Conservation (phyloP, 2,329 filamentous ascomycete genomes). For the Aspergillus flavus region DNA sequence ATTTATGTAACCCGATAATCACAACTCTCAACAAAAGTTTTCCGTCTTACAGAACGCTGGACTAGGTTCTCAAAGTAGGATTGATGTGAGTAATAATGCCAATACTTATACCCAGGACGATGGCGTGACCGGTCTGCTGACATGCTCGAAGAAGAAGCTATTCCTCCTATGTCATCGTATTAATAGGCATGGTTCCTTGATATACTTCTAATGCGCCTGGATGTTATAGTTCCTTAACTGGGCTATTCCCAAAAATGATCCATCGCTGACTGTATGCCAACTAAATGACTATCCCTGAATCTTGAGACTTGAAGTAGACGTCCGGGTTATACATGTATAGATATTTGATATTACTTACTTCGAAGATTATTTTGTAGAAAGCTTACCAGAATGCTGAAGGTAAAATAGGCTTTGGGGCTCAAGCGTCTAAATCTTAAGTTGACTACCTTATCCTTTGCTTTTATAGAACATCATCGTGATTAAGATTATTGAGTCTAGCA, state of each 20-base stretch:
- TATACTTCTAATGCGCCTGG: no score
- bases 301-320: rapidly evolving
- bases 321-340: not conserved
- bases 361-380: not conserved
- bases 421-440: no score
- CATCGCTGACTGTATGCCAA: no score
- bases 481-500: not conserved
- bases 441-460: no score
- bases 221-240: no score
- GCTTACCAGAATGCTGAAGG: not conserved
- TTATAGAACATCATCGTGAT: no score
- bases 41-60: not conserved
- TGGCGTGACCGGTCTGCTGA: not conserved
- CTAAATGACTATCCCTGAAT: no score
- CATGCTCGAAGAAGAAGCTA: no score
- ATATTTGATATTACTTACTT: not conserved
- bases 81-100: not conserved
- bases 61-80: no score
- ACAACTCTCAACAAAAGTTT: not conserved
- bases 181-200: no score
- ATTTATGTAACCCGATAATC: not conserved
- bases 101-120: not conserved
- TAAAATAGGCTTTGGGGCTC: not conserved
- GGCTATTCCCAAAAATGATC: no score
- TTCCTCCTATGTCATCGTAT: no score